Evolutionary conservation across 1,284 basidiomycete genomes (phyloP).

Genomic region (Trametes hirsuta): DNA sequence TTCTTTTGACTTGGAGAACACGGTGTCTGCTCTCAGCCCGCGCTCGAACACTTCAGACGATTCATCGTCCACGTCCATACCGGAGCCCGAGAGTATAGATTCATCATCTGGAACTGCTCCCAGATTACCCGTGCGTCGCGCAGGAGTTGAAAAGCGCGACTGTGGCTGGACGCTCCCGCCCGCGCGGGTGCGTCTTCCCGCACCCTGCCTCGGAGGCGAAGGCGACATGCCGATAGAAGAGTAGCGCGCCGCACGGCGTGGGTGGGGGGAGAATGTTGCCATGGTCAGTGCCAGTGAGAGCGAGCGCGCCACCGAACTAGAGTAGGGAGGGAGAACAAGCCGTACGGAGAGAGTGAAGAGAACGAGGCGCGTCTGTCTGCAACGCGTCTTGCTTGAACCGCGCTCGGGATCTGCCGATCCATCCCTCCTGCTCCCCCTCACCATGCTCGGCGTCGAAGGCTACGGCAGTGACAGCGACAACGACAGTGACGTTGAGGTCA

Average conservation of each 20-base stretch:
- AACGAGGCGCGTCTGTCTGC: constrained; percentile 15
- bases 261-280: constrained; percentile 36
- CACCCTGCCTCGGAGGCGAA: constrained; percentile 22
- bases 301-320: constrained; percentile 14
- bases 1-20: constrained; percentile 77
- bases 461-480: constrained; percentile 73
- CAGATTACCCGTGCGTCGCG: constrained; percentile 14
- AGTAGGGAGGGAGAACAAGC: neutral
- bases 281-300: constrained; percentile 21
- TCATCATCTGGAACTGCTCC: constrained; percentile 35
- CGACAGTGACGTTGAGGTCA: constrained; percentile 44
- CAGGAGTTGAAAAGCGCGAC: constrained; percentile 37
- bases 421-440: constrained; percentile 18
- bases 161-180: constrained; percentile 29
- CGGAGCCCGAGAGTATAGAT: constrained; percentile 42
- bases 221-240: constrained; percentile 29
- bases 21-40: constrained; percentile 46
- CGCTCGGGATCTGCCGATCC: constrained; percentile 23
- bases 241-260: constrained; percentile 33
- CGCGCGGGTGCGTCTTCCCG: constrained; percentile 24
- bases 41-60: constrained; percentile 33
- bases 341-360: constrained; percentile 2
- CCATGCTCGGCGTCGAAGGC: constrained; percentile 73
- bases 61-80: constrained; percentile 69
- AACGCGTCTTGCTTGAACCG: constrained; percentile 22